Base-by-base conservation (phyloP, 2,329 filamentous ascomycete species). In the Colletotrichum sp. region DNA sequence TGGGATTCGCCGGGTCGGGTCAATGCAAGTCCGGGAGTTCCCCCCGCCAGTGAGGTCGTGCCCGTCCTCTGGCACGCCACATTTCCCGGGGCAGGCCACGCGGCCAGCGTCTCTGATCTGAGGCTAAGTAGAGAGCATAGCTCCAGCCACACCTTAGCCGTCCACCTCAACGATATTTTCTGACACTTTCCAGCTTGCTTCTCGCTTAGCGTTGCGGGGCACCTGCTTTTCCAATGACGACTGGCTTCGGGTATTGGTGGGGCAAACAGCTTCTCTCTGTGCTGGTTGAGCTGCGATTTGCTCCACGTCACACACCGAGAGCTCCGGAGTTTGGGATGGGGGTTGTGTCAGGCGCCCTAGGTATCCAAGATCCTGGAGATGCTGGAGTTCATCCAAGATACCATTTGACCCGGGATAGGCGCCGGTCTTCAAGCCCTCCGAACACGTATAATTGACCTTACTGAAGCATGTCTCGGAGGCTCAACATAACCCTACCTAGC, bases 241-340 rank as follows among this genome's bases (percentile, higher is more conserved):
- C 30, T 48, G 73, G 56, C 56, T 48, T 65, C 64, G 58, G 70
- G 55, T 48, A 60, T 16, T 68, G 36, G 73, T 75, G 73, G 70
- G 70, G 70, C 65, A 36, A 55, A 64, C 43, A 55, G 64, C 64
- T 69, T 72, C 39, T 61, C 22, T 32, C 22, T 48, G 39, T 9
- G 39, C 39, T 43, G 39, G 39, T 43, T 43, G 34, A 39, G 52
- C 65, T 60, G 56, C 52, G 64, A 64, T 30, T 61, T 65, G 25
- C 48, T 39, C 58, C 39, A 75, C 30, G 69, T 73, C 61, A 43
- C 62, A 28, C 61, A 55, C 36, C 62, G 39, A 27, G 48, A 67
- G 32, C 56, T 66, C 69, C 61, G 55, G 68, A n/a, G 22, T 43
- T 64, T 36, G 61, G 60, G 34, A 36, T 39, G 22, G 55, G 22